Evolutionary conservation across 305 asterid genomes (phyloP), one percentile per base, ranked within the genome.

Genomic region (Andrographis paniculata): DNA sequence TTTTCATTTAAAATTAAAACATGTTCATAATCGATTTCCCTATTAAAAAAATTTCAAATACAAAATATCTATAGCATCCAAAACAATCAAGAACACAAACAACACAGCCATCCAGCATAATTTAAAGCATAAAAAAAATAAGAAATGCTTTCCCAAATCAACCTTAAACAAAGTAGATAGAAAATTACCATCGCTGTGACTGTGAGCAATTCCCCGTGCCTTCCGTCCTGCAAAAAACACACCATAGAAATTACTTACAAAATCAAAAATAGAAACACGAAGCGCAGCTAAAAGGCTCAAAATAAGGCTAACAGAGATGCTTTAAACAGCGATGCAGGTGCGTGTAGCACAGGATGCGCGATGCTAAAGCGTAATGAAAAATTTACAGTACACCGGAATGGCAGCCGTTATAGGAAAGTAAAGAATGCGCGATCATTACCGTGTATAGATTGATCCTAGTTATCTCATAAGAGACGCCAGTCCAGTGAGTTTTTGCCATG

Each of bases 371-470:
- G 20, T 17, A 9, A 28, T n/a, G 20, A 17, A 10, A 27, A 27
- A 0, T 5, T 27, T 27, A 27, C 33, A 21, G 30, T 6, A 37
- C 5, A 19, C 47, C n/a, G n/a, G n/a, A n/a, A n/a, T n/a, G n/a
- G n/a, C n/a, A n/a, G n/a, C n/a, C n/a, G n/a, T 18, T 14, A 42
- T 14, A 30, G 20, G 28, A 24, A 19, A 55, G 53, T 14, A 7
- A 1, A 31, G 11, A 20, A 9, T 15, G n/a, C n/a, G n/a, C n/a
- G n/a, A 13, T 8, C 5, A 11, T 61, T 56, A 69, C 75, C 79
- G 81, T 92, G 68, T 92, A 92, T 43, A 92, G 95, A 72, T 92
- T 92, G 65, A 87, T 81, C 62, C 84, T 92, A 17, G 96, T 71
- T 15, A 71, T 71, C 67, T 71, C 65, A 38, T 71, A 71, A 21